phyloP scores from a whole-genome alignment of 768 basidiomycete species.

The Suillus subalutaceus region DNA sequence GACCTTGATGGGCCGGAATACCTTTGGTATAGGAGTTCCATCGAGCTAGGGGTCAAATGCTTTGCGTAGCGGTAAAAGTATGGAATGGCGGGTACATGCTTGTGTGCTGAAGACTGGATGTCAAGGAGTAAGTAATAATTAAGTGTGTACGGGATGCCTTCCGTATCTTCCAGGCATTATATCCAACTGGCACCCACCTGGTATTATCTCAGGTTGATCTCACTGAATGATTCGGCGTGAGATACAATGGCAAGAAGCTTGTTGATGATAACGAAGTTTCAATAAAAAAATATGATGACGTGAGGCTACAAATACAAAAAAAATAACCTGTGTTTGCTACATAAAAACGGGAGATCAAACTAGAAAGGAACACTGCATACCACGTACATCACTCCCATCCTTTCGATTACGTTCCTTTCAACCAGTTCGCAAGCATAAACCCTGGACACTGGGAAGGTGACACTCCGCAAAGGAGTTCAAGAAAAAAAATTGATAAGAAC shows the following conservation, averaged over 20 bases:
- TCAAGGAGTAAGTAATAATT: neutral
- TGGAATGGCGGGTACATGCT: no score
- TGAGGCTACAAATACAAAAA: neutral
- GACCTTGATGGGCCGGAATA: slow-evolving; percentile 71
- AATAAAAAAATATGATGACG: neutral
- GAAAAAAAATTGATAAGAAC: slow-evolving; percentile 14
- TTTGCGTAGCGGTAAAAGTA: no score
- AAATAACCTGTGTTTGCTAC: no score
- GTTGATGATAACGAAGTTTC: neutral
- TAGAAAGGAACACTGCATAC: neutral
- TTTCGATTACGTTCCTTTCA: neutral
- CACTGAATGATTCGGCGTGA: neutral
- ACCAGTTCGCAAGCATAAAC: neutral
- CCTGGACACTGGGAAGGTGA: slow-evolving; percentile 12
- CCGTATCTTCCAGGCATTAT: neutral
- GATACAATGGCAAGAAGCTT: no score
- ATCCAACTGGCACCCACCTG: neutral
- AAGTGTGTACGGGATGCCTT: neutral
- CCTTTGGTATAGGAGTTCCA: slow-evolving; percentile 42
- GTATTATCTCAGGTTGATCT: neutral
- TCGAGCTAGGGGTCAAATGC: slow-evolving; percentile 40
- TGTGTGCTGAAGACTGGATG: slow-evolving; percentile 28
- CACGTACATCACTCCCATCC: neutral
- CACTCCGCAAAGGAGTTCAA: slow-evolving; percentile 14
- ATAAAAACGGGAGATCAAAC: neutral